Base-by-base conservation (phyloP, 2,329 filamentous ascomycete genomes). In the Stagonosporopsis vannaccii region DNA sequence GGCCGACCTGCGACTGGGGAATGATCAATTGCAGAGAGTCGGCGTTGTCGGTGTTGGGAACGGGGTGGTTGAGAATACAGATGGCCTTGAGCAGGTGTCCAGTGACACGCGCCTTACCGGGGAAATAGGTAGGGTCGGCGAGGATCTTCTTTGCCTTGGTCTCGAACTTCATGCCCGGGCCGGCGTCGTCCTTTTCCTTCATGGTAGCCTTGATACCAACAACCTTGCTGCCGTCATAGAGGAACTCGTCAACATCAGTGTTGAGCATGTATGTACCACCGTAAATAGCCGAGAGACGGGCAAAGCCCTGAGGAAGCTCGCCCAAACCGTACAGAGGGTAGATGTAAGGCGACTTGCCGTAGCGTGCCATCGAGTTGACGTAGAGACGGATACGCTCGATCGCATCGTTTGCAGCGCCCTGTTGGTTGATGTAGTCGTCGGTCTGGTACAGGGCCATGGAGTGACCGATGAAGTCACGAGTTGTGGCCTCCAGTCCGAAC, bases 191-290 rank as follows among this genome's bases (percentile, higher is more conserved):
- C 60, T 88, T 87, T 76, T 91, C 91, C 75, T 88, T 89, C 93
- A 98, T 98, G 68, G 95, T 97, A 46, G 95, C 95, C 83, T 96
- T 96, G 82, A 99, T 98, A 54, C 95, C 95, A 15, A 87, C 85
- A n/a, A 94, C 91, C 84, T 96, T 97, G 74, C 85, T 86, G 52
- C 83, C 86, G 56, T 96, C 91, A 75, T 95, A 96, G 59, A 90
- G 78, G 65, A 99, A 81, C 82, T 99, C 95, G 62, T 98, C 90
- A 52, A 99, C 85, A 67, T 88, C 87, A 67, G 95, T 96, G 84
- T 98, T 98, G 72, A 99, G 89, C 93, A 99, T 99, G 82, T 99
- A 99, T 46, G 95, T 99, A 68, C 95, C 95, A 64, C 95, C 95
- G 75, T 99, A 98, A 79, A 99, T 98, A 77, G 95, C 95, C 36